phyloP scores from a whole-genome alignment of 176 grass and related monocot species.

The Raddia guianensis region DNA sequence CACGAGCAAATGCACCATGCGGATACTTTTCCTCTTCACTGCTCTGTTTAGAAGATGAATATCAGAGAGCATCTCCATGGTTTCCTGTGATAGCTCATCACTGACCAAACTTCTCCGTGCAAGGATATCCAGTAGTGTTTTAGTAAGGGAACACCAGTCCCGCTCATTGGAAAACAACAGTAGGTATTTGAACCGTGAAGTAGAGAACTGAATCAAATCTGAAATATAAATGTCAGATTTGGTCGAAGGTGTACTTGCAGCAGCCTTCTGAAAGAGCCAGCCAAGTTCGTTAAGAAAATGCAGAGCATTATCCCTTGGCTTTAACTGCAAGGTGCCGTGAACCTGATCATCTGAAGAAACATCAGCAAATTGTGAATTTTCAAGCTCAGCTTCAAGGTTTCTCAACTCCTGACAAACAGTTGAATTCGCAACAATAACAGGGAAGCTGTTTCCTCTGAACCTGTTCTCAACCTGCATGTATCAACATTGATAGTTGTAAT shows the following conservation, averaged over 20 bases:
- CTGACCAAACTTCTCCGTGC: slow-evolving; percentile 63
- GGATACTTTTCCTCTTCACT: slow-evolving; percentile 81
- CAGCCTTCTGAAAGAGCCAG: slow-evolving; percentile 89
- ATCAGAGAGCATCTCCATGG: slow-evolving; percentile 75
- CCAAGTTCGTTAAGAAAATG: slow-evolving; percentile 98
- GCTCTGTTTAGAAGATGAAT: slow-evolving; percentile 85
- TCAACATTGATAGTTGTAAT: slow-evolving; percentile 46
- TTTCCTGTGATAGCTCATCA: slow-evolving; percentile 63
- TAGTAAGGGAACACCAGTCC: slow-evolving; percentile 82
- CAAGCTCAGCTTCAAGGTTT: slow-evolving; percentile 78
- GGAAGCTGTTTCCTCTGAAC: slow-evolving; percentile 95
- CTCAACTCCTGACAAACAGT: slow-evolving; percentile 78
- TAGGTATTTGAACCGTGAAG: slow-evolving; percentile 70
- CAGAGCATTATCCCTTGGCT: slow-evolving; percentile 64
- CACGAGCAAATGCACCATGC: slow-evolving; percentile 88
- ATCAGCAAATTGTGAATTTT: slow-evolving; percentile 54
- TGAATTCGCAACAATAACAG: slow-evolving; percentile 80
- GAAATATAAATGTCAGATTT: slow-evolving; percentile 40
- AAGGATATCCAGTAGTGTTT: slow-evolving; percentile 87
- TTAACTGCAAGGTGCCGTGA: slow-evolving; percentile 35
- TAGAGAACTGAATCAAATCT: slow-evolving; percentile 65
- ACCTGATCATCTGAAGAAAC: slow-evolving; percentile 61
- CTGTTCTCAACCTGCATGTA: slow-evolving; percentile 88
- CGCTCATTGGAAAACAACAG: slow-evolving; percentile 84
- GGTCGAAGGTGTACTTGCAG: slow-evolving; percentile 26